These are phyloP conservation scores for Cladorrhinum sp. DNA, from an alignment of 2,329 filamentous ascomycete genomes.

Conservation along the genomic window DNA sequence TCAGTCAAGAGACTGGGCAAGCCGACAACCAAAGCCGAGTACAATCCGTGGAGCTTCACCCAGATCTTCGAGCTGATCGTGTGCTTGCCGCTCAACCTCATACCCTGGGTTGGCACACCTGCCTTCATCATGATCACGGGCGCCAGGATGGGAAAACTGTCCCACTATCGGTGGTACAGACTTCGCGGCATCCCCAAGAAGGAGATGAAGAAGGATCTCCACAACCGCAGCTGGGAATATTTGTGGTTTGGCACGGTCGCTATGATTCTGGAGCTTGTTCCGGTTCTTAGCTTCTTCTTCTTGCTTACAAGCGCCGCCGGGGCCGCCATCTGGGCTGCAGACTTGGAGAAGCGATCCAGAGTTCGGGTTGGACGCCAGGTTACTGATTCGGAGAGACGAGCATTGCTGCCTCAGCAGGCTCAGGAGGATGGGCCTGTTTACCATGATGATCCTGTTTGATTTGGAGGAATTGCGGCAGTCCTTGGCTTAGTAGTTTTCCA, in stretches of 20 bases:
- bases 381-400: conserved; percentile 14
- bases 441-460: conserved; percentile 23
- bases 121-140: conserved; percentile 87
- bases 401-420: conserved; percentile 10
- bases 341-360: conserved; percentile 56
- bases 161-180: conserved; percentile 88
- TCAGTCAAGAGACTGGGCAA: conserved; percentile 80
- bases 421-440: conserved; percentile 21
- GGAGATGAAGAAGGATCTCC: conserved; percentile 68
- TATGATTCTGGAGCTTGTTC: conserved; percentile 81
- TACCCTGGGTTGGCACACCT: conserved; percentile 78
- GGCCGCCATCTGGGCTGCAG: conserved; percentile 80
- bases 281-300: conserved; percentile 90
- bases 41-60: conserved; percentile 85
- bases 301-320: conserved; percentile 82
- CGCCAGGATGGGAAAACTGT: conserved; percentile 79
- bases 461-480: neutral
- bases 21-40: conserved; percentile 71
- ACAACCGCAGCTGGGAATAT: conserved; percentile 72
- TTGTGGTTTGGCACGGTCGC: conserved; percentile 90
- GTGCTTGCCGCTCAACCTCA: conserved; percentile 78
- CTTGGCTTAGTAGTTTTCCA: neutral
- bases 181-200: conserved; percentile 71
- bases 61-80: conserved; percentile 83
- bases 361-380: conserved; percentile 22